Conservation (phyloP, 2,329 filamentous ascomycete genomes). For the Alternaria atra region DNA sequence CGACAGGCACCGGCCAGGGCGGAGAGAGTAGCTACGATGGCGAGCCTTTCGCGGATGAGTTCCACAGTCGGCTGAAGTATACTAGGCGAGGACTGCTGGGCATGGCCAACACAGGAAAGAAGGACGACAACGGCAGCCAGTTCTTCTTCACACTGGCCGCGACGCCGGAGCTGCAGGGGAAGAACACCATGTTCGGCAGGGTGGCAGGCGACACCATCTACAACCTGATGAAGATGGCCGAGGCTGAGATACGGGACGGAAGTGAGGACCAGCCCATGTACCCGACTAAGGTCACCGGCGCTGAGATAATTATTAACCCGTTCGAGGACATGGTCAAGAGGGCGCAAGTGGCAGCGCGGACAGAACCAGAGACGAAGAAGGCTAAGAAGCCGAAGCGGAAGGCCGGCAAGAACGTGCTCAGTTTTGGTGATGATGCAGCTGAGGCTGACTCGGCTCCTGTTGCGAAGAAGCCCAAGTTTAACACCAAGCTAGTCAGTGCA, state of each 20-base stretch:
- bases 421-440: constrained; percentile 74
- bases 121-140: constrained; percentile 88
- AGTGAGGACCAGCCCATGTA: constrained; percentile 86
- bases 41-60: constrained; percentile 84
- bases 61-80: constrained; percentile 91
- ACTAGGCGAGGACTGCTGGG: constrained; percentile 88
- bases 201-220: constrained; percentile 95
- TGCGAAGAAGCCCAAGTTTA: constrained; percentile 80
- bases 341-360: constrained; percentile 63
- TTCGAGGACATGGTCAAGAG: constrained; percentile 83
- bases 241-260: constrained; percentile 79
- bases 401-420: constrained; percentile 77
- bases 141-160: constrained; percentile 92
- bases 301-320: constrained; percentile 82
- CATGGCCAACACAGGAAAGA: constrained; percentile 89
- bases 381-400: constrained; percentile 71
- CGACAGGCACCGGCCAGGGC: constrained; percentile 89
- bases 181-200: constrained; percentile 93
- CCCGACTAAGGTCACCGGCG: constrained; percentile 76
- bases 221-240: constrained; percentile 92
- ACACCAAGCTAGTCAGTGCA: constrained; percentile 73
- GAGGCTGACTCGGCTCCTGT: constrained; percentile 66
- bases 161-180: constrained; percentile 84
- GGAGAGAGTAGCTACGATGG: constrained; percentile 92
- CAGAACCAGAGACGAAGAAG: constrained; percentile 55